phyloP scores from a whole-genome alignment of 345 rosid genomes.

The Eucalyptus marginata region DNA sequence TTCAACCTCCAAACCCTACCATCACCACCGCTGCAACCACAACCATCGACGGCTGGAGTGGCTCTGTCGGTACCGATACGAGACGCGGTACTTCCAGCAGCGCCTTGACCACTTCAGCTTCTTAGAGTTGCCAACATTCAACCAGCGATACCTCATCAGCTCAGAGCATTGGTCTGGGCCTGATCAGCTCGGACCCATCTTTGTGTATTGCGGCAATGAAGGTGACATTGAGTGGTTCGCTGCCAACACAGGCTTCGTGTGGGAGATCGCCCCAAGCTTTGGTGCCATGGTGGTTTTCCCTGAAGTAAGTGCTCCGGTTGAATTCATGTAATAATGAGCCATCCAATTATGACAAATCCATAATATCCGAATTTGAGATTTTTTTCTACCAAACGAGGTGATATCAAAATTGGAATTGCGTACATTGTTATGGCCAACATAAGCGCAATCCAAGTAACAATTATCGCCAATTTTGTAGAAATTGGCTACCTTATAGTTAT shows the following conservation, averaged over 20 bases:
- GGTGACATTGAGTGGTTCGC: conserved; percentile 90
- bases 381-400: too few relatives aligned
- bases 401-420: too few relatives aligned
- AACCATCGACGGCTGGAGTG: neutral
- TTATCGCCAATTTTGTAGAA: accelerated
- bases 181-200: conserved; percentile 46
- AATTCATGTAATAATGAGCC: neutral
- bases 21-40: neutral
- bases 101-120: conserved; percentile 78
- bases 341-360: too few relatives aligned
- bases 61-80: conserved; percentile 13
- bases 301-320: conserved; percentile 25
- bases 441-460: too few relatives aligned
- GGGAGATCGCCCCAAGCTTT: conserved; percentile 74
- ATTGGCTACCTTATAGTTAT: too few relatives aligned
- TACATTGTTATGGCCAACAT: accelerated
- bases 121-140: conserved; percentile 43
- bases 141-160: conserved; percentile 59
- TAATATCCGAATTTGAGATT: too few relatives aligned
- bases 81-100: conserved; percentile 48
- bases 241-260: conserved; percentile 58
- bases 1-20: neutral
- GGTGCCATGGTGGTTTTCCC: conserved; percentile 80
- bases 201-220: conserved; percentile 79
- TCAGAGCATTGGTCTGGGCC: conserved; percentile 58